Conservation (phyloP, 306 rosid genomes). For the Lablab purpureus region DNA sequence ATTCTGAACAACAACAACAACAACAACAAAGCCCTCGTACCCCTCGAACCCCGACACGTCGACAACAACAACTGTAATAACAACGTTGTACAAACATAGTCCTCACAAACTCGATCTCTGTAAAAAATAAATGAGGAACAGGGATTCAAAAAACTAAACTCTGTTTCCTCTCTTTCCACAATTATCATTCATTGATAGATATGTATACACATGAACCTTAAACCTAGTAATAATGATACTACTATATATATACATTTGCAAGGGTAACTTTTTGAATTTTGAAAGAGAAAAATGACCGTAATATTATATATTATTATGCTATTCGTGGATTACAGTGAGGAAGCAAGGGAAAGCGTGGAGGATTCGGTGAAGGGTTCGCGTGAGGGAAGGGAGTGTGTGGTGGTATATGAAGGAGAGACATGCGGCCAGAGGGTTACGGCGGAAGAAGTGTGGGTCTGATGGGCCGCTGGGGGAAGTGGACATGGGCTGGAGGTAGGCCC, state of each 20-base stretch:
- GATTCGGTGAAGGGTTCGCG: not conserved
- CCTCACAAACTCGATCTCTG: not conserved
- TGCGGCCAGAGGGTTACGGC: not conserved
- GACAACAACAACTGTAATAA: not conserved
- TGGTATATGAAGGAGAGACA: not conserved
- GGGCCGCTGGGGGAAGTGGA: constrained; percentile 58
- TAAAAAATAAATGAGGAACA: not conserved
- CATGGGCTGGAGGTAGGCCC: constrained; percentile 96
- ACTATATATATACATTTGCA: constrained; percentile 2
- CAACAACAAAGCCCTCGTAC: constrained; percentile 23
- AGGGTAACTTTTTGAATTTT: not conserved
- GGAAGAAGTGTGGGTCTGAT: constrained; percentile 24
- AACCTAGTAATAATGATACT: not conserved
- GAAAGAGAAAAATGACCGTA: not conserved
- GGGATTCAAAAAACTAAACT: not conserved
- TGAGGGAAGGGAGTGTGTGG: not conserved
- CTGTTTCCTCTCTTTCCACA: not conserved
- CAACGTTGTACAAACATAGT: constrained; percentile 21
- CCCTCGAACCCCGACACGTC: constrained; percentile 37
- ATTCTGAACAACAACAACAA: not conserved
- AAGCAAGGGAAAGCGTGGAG: constrained; percentile 27
- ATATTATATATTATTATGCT: not conserved
- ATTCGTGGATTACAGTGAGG: not conserved
- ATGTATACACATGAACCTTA: not conserved
- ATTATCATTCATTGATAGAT: not conserved